A percentile compares a stretch with the other conserved stretches of the same genome.
Conservation (phyloP, 2,329 filamentous ascomycete species). For the Balansia obtecta region DNA sequence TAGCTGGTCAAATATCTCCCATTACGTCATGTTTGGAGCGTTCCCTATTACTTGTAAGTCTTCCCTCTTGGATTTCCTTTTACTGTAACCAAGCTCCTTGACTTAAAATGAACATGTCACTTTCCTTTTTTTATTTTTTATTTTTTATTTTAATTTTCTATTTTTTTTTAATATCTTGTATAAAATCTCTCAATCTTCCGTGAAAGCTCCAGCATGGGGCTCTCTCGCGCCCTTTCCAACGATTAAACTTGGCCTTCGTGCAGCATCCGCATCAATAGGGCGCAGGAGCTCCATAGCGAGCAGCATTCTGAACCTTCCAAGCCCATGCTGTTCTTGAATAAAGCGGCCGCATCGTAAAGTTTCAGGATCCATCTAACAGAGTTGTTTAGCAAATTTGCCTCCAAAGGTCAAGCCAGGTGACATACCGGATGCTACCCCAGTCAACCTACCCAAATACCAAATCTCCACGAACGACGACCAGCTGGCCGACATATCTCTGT, state of each 20-base stretch:
- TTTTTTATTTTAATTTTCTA: no score
- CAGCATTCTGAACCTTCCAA: not conserved
- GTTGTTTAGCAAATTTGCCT: constrained; percentile 16
- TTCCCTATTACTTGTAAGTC: constrained; percentile 28
- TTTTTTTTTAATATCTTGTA: no score
- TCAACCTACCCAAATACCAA: constrained; percentile 36
- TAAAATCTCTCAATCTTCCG: no score
- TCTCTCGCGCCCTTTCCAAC: no score
- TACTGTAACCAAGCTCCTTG: not conserved
- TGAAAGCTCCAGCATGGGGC: no score
- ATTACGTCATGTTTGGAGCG: constrained; percentile 29
- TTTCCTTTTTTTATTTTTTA: no score
- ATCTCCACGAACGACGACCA: constrained; percentile 22
- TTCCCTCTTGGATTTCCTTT: not conserved
- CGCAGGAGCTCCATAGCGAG: not conserved
- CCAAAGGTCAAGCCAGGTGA: constrained; percentile 32
- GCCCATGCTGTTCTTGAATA: not conserved
- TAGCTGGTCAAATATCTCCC: not conserved
- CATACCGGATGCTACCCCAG: constrained; percentile 42
- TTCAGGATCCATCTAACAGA: constrained; percentile 7
- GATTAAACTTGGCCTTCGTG: no score
- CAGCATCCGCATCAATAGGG: no score
- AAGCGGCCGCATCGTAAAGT: not conserved
- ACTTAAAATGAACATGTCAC: not conserved
- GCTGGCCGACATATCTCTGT: constrained; percentile 26